Conservation (phyloP, 2,329 filamentous ascomycete genomes). For the Fusarium praegraminearum region DNA sequence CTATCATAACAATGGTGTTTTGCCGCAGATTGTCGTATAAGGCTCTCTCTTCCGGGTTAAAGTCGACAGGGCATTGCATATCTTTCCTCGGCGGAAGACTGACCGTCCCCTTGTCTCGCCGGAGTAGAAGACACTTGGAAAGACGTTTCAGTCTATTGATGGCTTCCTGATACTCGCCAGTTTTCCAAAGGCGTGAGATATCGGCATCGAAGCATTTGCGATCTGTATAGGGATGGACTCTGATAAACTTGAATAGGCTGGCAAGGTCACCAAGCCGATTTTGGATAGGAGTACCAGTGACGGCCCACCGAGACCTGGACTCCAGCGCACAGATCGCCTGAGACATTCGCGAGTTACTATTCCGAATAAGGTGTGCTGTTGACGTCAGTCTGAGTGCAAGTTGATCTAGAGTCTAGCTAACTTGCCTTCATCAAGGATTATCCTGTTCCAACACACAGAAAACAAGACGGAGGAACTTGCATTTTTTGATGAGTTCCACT, state of each 20-base stretch:
- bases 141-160: conserved; percentile 56
- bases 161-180: conserved; percentile 52
- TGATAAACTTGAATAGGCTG: conserved; percentile 58
- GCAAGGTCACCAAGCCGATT: conserved; percentile 59
- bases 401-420: not conserved
- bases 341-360: conserved; percentile 29
- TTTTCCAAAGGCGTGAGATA: conserved; percentile 53
- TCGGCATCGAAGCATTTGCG: conserved; percentile 27
- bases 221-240: conserved; percentile 55
- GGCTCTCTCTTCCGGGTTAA: conserved; percentile 52
- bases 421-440: conserved; percentile 37
- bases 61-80: conserved; percentile 51
- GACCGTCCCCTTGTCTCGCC: conserved; percentile 55
- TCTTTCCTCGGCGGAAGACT: conserved; percentile 55
- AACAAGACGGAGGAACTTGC: conserved; percentile 47
- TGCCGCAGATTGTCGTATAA: conserved; percentile 52
- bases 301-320: conserved; percentile 56
- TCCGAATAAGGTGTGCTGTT: conserved; percentile 36
- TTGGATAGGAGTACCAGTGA: conserved; percentile 64
- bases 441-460: conserved; percentile 51
- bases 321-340: conserved; percentile 55
- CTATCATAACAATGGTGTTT: conserved; percentile 49
- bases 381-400: not conserved
- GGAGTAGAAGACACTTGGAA: conserved; percentile 54
- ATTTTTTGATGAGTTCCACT: conserved; percentile 48